Evolutionary conservation across 495 filamentous ascomycete genomes (phyloP), one percentile per base, ranked within the genome.

Genomic region (Trichodelitschia bisporula): DNA sequence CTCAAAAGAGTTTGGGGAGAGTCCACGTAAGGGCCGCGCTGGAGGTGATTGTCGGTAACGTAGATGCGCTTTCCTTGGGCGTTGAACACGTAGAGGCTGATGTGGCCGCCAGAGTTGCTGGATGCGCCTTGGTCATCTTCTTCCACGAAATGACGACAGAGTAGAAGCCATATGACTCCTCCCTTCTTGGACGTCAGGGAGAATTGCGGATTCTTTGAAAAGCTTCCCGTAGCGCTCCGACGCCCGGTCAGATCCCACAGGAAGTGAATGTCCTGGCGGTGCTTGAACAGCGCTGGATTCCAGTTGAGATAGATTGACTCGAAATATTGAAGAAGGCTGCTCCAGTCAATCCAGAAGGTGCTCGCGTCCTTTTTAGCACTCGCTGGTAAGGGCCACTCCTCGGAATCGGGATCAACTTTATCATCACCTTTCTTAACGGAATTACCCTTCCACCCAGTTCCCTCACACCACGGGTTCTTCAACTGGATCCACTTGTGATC

Each of bases 401-500:
- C 37, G 5, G 53, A 38, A 32, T 45, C 3, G 36, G 30, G 1
- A 21, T 37, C 18, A 15, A 29, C 34, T n/a, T 43, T 28, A 18
- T 51, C 48, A 13, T n/a, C 16, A 13, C n/a, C 28, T 4, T 23
- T 33, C 26, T 41, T 19, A 13, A 37, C 35, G 15, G 33, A 39
- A 37, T 38, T 43, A 2, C 61, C 61, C 36, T 57, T 69, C 73
- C 73, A 82, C 2, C 64, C 57, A 16, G 65, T 60, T 19, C 75
- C 77, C 31, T 84, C 72, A 30, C 72, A 73, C 89, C 89, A 95
- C 4, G 86, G 86, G 44, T 97, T 97, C 44, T 97, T 97, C 37
- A 99, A 59, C 31, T 84, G 72, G 30, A 72, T 73, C 89, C 89
- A 95, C 4, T 89, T 89, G 44, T 99, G 95, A 44, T 99, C 95